phyloP scores from a whole-genome alignment of 2,329 filamentous ascomycete genomes.

The Taxawa tesnikishii region DNA sequence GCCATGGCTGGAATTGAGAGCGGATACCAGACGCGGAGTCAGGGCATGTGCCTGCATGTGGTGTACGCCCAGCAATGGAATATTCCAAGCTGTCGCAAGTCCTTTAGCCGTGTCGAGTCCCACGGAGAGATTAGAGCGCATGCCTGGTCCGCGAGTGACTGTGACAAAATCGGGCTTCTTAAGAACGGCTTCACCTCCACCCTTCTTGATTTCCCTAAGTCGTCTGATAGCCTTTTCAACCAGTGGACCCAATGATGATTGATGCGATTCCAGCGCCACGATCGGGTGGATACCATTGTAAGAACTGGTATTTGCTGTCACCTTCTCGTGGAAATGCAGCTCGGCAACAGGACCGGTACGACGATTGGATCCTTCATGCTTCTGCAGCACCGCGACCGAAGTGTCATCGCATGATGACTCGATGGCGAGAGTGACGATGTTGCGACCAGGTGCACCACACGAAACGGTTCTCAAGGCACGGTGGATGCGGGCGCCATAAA shows the following conservation, averaged over 20 bases:
- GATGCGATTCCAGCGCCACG: constrained; percentile 63
- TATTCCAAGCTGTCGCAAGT: constrained; percentile 67
- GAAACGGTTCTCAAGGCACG: neutral
- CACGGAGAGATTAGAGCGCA: constrained; percentile 63
- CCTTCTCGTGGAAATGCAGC: constrained; percentile 61
- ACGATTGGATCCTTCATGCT: constrained; percentile 1
- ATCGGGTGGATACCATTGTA: constrained; percentile 73
- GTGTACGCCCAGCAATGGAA: constrained; percentile 76
- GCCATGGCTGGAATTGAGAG: constrained; percentile 32
- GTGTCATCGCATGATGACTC: constrained; percentile 90
- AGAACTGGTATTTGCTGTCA: constrained; percentile 65
- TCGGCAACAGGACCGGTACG: constrained; percentile 2
- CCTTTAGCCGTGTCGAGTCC: constrained; percentile 82
- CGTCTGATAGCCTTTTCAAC: constrained; percentile 49
- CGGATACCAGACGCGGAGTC: constrained; percentile 65
- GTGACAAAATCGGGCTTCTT: constrained; percentile 68
- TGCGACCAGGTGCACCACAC: neutral
- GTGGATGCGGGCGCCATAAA: neutral
- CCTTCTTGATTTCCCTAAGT: too few species aligned
- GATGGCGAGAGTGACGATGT: constrained; percentile 49
- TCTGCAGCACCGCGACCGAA: constrained; percentile 70
- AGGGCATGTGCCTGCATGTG: constrained; percentile 97
- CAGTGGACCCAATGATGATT: constrained; percentile 54
- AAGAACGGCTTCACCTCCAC: neutral
- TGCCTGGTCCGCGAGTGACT: constrained; percentile 82